Conservation (phyloP, 768 basidiomycete species). For the Collybiopsis luxurians region DNA sequence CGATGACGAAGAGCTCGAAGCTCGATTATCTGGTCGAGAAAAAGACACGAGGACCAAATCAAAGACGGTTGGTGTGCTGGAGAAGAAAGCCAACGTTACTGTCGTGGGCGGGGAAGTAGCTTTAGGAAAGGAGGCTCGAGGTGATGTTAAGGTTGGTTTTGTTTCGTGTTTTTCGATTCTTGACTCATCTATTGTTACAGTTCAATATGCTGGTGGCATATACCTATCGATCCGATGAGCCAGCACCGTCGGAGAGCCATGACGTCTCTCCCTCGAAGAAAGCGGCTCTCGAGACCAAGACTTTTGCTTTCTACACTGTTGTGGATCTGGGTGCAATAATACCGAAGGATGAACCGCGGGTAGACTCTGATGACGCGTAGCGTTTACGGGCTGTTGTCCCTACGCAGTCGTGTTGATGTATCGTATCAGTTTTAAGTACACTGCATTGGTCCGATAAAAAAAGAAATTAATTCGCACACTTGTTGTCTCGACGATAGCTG, state of each 20-base stretch:
- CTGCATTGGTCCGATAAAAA: too few relatives aligned
- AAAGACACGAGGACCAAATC: conserved; percentile 45
- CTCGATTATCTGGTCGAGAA: conserved; percentile 35
- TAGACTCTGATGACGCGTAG: conserved; percentile 19
- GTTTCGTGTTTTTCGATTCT: background rate
- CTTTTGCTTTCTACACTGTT: conserved; percentile 86
- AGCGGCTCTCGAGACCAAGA: conserved; percentile 67
- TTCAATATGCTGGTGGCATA: conserved; percentile 94
- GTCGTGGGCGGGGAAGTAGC: conserved; percentile 87
- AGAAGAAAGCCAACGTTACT: conserved; percentile 87
- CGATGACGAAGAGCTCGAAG: conserved; percentile 35
- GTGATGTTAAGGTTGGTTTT: conserved; percentile 69
- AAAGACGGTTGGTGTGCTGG: conserved; percentile 77
- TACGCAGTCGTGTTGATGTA: too few relatives aligned
- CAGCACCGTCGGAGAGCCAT: conserved; percentile 61
- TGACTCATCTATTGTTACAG: conserved; percentile 38
- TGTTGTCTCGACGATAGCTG: background rate
- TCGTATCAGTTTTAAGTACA: too few relatives aligned
- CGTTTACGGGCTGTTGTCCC: too few relatives aligned
- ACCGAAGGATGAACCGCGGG: conserved; percentile 49
- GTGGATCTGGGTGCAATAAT: conserved; percentile 76
- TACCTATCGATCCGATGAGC: conserved; percentile 91
- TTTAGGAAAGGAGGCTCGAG: conserved; percentile 74
- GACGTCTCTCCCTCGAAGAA: conserved; percentile 41
- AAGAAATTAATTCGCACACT: too few relatives aligned